phyloP scores from a whole-genome alignment of 2,329 filamentous ascomycete species.

The Alternaria arbusti region DNA sequence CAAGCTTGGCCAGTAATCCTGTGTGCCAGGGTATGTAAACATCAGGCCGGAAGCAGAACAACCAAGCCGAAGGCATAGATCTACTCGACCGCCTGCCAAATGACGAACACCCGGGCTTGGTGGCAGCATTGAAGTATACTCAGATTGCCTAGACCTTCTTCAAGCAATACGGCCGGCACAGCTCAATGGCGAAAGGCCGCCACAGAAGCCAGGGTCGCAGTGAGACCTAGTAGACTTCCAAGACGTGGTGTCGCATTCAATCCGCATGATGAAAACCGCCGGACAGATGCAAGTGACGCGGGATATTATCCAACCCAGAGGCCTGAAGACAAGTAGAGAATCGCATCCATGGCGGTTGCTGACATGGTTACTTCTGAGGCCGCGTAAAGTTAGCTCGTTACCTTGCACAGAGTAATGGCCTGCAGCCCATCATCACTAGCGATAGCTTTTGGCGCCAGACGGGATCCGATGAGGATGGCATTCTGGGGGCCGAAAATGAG shows the following conservation, averaged over 20 bases:
- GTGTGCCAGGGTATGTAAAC: slow-evolving; percentile 30
- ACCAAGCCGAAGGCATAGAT: slow-evolving; percentile 30
- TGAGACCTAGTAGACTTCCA: slow-evolving; percentile 22
- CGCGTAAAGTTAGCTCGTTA: slow-evolving; percentile 33
- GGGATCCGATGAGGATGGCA: slow-evolving; percentile 22
- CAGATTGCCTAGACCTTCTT: slow-evolving; percentile 29
- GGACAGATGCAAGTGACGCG: slow-evolving; percentile 17
- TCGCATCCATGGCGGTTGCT: slow-evolving; percentile 31
- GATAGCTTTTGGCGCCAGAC: slow-evolving; percentile 15
- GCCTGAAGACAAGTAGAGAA: slow-evolving; percentile 27
- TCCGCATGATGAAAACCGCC: slow-evolving; percentile 24
- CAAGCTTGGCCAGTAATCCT: slow-evolving; percentile 34
- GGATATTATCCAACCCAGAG: slow-evolving; percentile 20
- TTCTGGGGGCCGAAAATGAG: slow-evolving; percentile 26
- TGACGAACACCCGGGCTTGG: slow-evolving; percentile 19
- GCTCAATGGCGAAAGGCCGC: slow-evolving; percentile 16
- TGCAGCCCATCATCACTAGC: slow-evolving; percentile 24
- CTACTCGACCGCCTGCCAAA: slow-evolving; percentile 11
- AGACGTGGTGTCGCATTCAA: slow-evolving; percentile 33
- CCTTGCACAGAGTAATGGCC: slow-evolving; percentile 19
- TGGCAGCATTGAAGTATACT: slow-evolving; percentile 17
- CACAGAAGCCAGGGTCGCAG: slow-evolving; percentile 22
- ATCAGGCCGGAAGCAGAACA: slow-evolving; percentile 28
- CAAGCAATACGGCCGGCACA: slow-evolving; percentile 25
- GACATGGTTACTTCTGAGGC: slow-evolving; percentile 27